Base-by-base conservation (phyloP, 1,139 yeast species). In the Ogataea hybrid region DNA sequence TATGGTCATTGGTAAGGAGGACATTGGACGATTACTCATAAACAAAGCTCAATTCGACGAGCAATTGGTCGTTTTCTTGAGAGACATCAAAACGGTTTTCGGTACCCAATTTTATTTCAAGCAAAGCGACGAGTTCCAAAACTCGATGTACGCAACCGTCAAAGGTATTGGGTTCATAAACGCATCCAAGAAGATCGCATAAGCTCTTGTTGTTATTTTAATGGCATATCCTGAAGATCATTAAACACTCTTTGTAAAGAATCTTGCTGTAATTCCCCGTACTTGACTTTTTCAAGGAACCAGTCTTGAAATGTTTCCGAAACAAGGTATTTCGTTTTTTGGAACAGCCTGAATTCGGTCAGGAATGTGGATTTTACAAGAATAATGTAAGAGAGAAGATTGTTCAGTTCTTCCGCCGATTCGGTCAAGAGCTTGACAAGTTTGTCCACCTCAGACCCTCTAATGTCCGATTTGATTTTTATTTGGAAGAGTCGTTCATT, bases 1-100 rank as follows among this genome's bases (percentile, higher is more conserved):
- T 59, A 92, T 94, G 97, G 79, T 86, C 2, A 79, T 94, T 37
- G 97, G 98, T 21, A 87, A 87, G 55, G 98, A 92, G 63, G 97
- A 92, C 62, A 76, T 92, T 35, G 97, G 98, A n/a, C 75, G 97
- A 57, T 62, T 92, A 40, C 74, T 84, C 49, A 67, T 92, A 20
- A 81, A 86, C 39, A 79, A 76, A 52, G 70, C 70, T 14, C 94
- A 86, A 63, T 70, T 92, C 6, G 95, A 88, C 58, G 90, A 79
- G 39, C 66, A 69, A 35, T 64, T 89, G 23, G 75, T 92, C 5
- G 65, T 75, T 60, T 58, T 75, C 25, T 68, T 92, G 51, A 75
- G 97, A 58, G 96, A 90, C 57, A 73, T 94, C 28, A 85, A 89
- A 59, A 59, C 67, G 7, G 65, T 89, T 6, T 86, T 89, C 62